Base-by-base conservation (phyloP, 768 basidiomycete genomes). In the Leccinum barrowsii region DNA sequence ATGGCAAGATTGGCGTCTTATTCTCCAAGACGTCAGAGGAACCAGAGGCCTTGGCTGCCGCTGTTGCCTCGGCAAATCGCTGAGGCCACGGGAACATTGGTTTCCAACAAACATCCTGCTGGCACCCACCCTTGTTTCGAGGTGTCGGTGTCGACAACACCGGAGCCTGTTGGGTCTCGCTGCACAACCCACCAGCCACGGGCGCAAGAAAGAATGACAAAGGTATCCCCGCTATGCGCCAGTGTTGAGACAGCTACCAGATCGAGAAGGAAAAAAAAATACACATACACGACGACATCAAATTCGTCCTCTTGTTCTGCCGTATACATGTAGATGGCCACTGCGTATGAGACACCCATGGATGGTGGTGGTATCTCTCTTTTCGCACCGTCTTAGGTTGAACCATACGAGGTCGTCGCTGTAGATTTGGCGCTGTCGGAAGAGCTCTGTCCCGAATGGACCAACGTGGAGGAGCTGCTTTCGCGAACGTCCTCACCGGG, bases 101-200 rank as follows among this genome's bases (percentile, higher is more conserved):
- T 93, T 73, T 99, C 96, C 37, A 98, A 82, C 13, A 99, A 79
- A 71, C 96, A 99, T 34, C 96, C 96, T 4, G 96, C 95, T 42
- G 96, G 96, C 2, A 99, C 95, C 96, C 96, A 98, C 55, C 94
- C 94, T 67, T 94, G 93, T 70, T 90, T 90, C 46, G 81, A 78
- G 26, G 85, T 79, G 61, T 94, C 92, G 15, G 85, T 78, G 67
- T 87, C 89, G 28, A 92, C 85, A 21, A 85, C 73, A 13, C 94
- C 92, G 3, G 86, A 82, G 5, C 94, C 94, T 35, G 84, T 85
- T 30, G 90, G 90, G 73, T 99, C 97, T 34, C 91, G 86, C 70
- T 98, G 95, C 4, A 98, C 97, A 34, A 98, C 91, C 94, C 96
- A 99, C 97, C 97, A 99, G 1, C 97, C 96, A 56, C 95, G 87